Base-by-base conservation (phyloP, 1,284 basidiomycete species). In the Tetrapyrgos nigripes region DNA sequence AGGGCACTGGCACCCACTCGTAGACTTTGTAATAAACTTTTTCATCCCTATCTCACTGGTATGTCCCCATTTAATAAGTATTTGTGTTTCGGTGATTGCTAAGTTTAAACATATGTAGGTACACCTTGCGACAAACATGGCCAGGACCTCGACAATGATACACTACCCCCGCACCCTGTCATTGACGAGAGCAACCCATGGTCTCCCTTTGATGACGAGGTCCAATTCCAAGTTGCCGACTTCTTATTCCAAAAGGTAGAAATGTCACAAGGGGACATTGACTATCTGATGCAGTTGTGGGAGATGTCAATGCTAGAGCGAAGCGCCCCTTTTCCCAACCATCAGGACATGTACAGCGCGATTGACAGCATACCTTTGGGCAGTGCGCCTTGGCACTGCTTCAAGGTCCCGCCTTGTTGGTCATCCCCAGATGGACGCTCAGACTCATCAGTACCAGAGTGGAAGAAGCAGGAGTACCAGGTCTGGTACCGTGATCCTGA, bases 321-420 rank as follows among this genome's bases (percentile, higher is more conserved):
- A 33, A 63, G 60, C 33, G 53, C n/a, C 3, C 70, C 71, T 0
- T 75, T 71, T 64, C 62, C 60, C 55, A 62, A 50, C 3, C 28
- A 59, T 14, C 50, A 62, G 5, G 59, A 69, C 2, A 45, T 75
- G 1, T 68, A 69, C 49, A 50, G 57, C 1, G 67, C 65, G 4
- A 73, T 74, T 51, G 71, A 75, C 50, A 21, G 55, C 1, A 72
- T 70, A 14, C 57, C 64, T 40, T 44, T 46, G 19, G 71, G 72
- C 4, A 59, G 57, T 43, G 61, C 63, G 1, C 65, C 70, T 2
- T 74, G 70, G 70, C 53, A 66, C 40, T 59, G 56, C 17, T 63
- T 62, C 45, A 50, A 60, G 8, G 62, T n/a, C n/a, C n/a, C n/a
- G n/a, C 69, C 11, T 23, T 21, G 1, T 68, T 72, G 33, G 51